phyloP scores from a whole-genome alignment of 352 stramenopile genomes.

The Phytophthora pistaciae region DNA sequence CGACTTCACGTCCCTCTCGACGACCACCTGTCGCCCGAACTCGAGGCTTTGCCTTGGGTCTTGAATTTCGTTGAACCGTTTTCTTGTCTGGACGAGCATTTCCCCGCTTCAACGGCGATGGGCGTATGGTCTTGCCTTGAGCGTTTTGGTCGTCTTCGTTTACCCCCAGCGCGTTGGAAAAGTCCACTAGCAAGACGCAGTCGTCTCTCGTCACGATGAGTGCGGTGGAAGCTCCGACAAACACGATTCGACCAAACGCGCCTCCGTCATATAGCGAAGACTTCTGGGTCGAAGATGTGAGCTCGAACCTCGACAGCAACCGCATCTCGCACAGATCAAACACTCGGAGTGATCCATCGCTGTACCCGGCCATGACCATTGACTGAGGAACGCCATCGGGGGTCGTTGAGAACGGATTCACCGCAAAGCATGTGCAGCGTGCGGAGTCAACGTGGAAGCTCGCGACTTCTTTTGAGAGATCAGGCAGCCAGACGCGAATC shows the following conservation, averaged over 20 bases:
- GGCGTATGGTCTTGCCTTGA: neutral
- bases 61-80: slow-evolving; percentile 1
- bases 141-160: slow-evolving; percentile 2
- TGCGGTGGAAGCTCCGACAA: slow-evolving; percentile 39
- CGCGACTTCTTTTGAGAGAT: slow-evolving; percentile 47
- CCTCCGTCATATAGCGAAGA: neutral
- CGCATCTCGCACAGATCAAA: slow-evolving; percentile 60
- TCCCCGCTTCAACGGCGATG: slow-evolving; percentile 7
- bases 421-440: slow-evolving; percentile 49
- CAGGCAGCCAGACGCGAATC: slow-evolving; percentile 57
- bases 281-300: slow-evolving; percentile 29
- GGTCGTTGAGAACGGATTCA: slow-evolving; percentile 35
- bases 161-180: slow-evolving; percentile 32
- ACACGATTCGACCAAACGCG: slow-evolving; percentile 42
- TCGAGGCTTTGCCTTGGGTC: slow-evolving; percentile 25
- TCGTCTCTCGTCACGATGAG: slow-evolving; percentile 40
- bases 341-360: slow-evolving; percentile 56
- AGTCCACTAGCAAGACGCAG: slow-evolving; percentile 47
- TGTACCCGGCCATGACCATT: slow-evolving; percentile 54
- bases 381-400: slow-evolving; percentile 18
- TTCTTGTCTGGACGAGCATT: slow-evolving; percentile 4
- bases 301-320: slow-evolving; percentile 48
- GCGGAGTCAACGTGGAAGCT: slow-evolving; percentile 40
- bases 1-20: slow-evolving; percentile 29
- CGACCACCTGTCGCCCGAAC: neutral